phyloP scores from a whole-genome alignment of 2,329 filamentous ascomycete genomes.

The Fusarium marasasianum region DNA sequence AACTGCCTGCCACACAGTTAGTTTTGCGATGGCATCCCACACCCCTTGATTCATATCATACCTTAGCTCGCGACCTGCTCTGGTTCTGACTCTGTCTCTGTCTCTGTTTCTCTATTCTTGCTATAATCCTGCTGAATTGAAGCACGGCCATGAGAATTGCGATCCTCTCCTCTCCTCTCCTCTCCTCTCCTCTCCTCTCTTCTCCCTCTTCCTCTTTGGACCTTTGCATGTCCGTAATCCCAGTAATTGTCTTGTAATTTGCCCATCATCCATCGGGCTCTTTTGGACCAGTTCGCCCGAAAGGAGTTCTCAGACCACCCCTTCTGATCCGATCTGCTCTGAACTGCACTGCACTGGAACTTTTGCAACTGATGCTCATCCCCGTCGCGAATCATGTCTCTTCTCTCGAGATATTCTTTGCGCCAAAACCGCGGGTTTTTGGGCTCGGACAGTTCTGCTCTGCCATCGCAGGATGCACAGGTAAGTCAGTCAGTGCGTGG shows the following conservation, averaged over 20 bases:
- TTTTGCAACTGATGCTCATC: constrained; percentile 32
- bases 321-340: not conserved
- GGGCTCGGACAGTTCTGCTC: constrained; percentile 60
- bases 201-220: constrained; percentile 2
- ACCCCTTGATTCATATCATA: constrained; percentile 6
- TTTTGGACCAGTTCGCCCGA: constrained; percentile 6
- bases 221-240: constrained; percentile 29
- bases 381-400: constrained; percentile 43
- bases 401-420: constrained; percentile 42
- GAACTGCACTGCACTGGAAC: not conserved
- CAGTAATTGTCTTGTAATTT: constrained; percentile 1
- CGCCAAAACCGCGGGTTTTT: constrained; percentile 60
- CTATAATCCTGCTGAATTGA: not conserved
- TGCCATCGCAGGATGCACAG: constrained; percentile 59
- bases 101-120: not conserved
- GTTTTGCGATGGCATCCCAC: constrained; percentile 41
- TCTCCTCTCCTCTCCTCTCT: not conserved
- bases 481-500: constrained; percentile 45
- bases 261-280: not conserved
- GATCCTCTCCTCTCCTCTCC: not conserved
- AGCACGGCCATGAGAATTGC: constrained; percentile 33
- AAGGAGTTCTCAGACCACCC: constrained; percentile 26
- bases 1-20: constrained; percentile 30
- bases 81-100: constrained; percentile 18
- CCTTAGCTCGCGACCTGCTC: constrained; percentile 26